Evolutionary conservation across 1,139 yeast genomes (phyloP).

Genomic region (Starmera stellimalicola): DNA sequence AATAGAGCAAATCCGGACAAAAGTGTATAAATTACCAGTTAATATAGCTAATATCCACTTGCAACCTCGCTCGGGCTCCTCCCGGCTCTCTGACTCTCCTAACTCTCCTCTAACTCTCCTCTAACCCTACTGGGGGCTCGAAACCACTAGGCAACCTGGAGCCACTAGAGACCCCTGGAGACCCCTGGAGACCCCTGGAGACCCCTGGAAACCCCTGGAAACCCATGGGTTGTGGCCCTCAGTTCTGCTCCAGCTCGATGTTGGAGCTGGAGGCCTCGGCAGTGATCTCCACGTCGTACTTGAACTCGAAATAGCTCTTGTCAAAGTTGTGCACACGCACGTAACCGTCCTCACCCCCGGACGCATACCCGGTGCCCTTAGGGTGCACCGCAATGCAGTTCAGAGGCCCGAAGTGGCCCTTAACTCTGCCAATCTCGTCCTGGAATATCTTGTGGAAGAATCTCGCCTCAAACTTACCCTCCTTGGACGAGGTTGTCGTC

Average conservation of each 20-base stretch:
- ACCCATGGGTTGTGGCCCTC: too few relatives aligned
- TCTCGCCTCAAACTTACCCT: conserved; percentile 96
- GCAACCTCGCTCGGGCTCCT: too few relatives aligned
- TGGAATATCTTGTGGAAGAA: conserved; percentile 90
- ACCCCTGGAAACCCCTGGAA: too few relatives aligned
- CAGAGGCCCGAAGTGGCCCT: conserved; percentile 98
- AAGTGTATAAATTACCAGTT: too few relatives aligned
- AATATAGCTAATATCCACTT: too few relatives aligned
- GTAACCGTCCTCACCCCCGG: conserved; percentile 98
- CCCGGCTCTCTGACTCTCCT: too few relatives aligned
- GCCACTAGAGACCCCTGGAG: too few relatives aligned
- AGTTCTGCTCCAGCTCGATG: background rate
- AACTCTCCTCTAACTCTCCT: too few relatives aligned
- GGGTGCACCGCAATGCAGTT: conserved; percentile 94
- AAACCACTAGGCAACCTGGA: too few relatives aligned
- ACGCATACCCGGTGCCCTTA: conserved; percentile 83
- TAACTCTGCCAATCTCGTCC: conserved; percentile 94
- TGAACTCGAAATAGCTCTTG: conserved; percentile 84
- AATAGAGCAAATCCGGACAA: too few relatives aligned
- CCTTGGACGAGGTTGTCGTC: conserved; percentile 87
- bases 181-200: too few relatives aligned
- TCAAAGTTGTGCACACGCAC: conserved; percentile 92
- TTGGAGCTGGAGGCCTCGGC: conserved; percentile 31
- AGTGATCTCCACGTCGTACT: conserved; percentile 84
- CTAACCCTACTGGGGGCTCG: too few relatives aligned